Base-by-base conservation (phyloP, 2,329 filamentous ascomycete genomes). In the Apiospora hydei region DNA sequence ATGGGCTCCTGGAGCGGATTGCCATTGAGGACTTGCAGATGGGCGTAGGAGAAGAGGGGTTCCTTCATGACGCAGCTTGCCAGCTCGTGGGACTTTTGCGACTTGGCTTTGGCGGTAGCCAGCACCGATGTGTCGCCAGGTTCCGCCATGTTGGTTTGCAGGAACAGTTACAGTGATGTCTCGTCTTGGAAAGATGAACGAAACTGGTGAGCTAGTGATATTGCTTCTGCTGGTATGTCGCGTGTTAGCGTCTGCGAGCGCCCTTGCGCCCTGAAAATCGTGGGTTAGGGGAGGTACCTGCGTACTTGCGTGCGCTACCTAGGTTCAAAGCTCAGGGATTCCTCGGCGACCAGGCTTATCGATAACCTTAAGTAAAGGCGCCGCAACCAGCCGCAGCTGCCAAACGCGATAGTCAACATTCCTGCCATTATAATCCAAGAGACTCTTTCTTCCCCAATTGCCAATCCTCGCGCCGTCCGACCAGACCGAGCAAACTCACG, bases 1-100 rank as follows among this genome's bases (percentile, higher is more conserved):
- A 71, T 69, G 18, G 71, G 43, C 30, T 71, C 49, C 18, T 67
- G 38, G 68, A 73, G 73, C 24, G 77, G 74, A 18, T 75, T 72
- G 43, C 80, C 77, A 64, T 79, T 83, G 72, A 84, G 77, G 38
- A 90, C 82, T 74, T 88, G 81, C 0, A 92, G 82, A 72, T 89
- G 88, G 43, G 84, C 85, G 79, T 91, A 92, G 66, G 89, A 85
- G 79, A 86, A 90, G 5, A 84, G 82, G 1, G 89, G 87, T 34
- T 81, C 74, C 74, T 83, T 85, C 77, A 91, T 83, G 53, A 87
- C 89, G 76, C 83, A 84, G 57, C 84, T 85, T 74, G 84, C 84
- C 68, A 90, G 83, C 67, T 88, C 85, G 72, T 85, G 84, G 24
- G 84, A 83, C 72, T 84, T 85, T 70, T 74, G 72, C 51, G 67